Evolutionary conservation across 2,329 filamentous ascomycete genomes (phyloP), one percentile per base, ranked within the genome.

Genomic region (Teratosphaeria zuluensis): DNA sequence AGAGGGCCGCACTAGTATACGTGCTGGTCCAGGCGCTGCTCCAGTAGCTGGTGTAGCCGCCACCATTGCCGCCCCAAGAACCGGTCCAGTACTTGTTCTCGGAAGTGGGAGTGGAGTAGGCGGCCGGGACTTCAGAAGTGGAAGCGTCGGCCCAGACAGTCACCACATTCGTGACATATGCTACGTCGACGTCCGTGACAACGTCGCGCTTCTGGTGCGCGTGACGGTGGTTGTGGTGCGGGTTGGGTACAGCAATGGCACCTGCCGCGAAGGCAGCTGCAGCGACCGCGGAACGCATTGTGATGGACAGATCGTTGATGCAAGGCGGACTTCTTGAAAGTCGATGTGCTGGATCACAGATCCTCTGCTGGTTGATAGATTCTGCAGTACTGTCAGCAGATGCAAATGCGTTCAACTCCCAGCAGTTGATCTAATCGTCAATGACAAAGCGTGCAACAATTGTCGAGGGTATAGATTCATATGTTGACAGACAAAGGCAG

Each of bases 181-280:
- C 68, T 55, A 65, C 58, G 35, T 70, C 62, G 57, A 61, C 65
- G 59, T 64, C 63, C 52, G 60, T 63, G 46, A 67, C 65, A 51
- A 69, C 61, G 52, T 65, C 66, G 56, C 64, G 65, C 58, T 69
- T 63, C 35, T 65, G 59, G 54, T 64, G 64, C 54, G 69, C 62
- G 53, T 65, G 66, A 55, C 64, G 65, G 57, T 69, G 63, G 42
- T 64, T 59, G 53, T 64, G 64, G 51, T 66, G 60, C 59, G 65
- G 53, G 61, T 67, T 62, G 8, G 73, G 73, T 32, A 69, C 64
- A 58, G 73, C 72, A 54, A 74, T 58, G 53, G 67, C 72, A 58
- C 66, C 66, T 57, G 68, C 71, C 58, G 68, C 72, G 56, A 75
- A 67, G 58, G 71, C 71, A 42, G 70, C 72, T 57, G 70, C 59